Evolutionary conservation across 345 rosid genomes (phyloP).

Genomic region (Populus pruinosa): DNA sequence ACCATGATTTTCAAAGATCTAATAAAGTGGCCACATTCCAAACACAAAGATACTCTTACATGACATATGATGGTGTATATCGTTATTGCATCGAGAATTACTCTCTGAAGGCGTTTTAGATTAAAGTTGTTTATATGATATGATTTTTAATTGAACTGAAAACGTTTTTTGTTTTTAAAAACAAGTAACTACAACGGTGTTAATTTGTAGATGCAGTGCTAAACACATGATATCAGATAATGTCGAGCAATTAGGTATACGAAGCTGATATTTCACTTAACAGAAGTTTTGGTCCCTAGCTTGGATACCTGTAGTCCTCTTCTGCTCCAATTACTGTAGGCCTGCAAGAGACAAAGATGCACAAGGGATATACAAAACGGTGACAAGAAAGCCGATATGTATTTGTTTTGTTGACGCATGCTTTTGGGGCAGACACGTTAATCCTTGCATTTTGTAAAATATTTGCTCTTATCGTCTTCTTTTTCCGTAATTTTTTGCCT

Average conservation of each 20-base stretch:
- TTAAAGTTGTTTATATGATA: too few species aligned
- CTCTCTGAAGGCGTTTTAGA: too few species aligned
- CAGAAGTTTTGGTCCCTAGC: neutral
- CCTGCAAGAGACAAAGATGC: conserved; percentile 17
- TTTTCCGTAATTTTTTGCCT: neutral
- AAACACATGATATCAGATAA: neutral
- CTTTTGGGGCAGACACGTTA: neutral
- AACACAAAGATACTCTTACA: too few species aligned
- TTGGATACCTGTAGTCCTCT: neutral
- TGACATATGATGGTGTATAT: too few species aligned
- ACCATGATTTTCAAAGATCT: neutral
- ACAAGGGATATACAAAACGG: conserved; percentile 20
- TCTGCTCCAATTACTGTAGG: neutral
- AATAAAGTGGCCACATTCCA: too few species aligned
- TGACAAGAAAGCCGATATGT: conserved; percentile 16
- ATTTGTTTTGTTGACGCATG: neutral
- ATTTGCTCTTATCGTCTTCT: neutral
- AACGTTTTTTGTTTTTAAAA: too few species aligned
- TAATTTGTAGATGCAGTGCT: too few species aligned
- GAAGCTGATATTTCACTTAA: conserved; percentile 1
- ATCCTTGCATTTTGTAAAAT: too few species aligned
- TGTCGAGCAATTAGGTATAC: neutral
- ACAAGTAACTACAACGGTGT: too few species aligned
- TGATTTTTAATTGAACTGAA: too few species aligned
- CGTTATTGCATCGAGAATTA: too few species aligned